A percentile compares a stretch with the other conserved stretches of the same genome.
These are phyloP conservation scores for Erigeron philadelphicus DNA, from an alignment of 140 eudicot species.

Conservation along the genomic window DNA sequence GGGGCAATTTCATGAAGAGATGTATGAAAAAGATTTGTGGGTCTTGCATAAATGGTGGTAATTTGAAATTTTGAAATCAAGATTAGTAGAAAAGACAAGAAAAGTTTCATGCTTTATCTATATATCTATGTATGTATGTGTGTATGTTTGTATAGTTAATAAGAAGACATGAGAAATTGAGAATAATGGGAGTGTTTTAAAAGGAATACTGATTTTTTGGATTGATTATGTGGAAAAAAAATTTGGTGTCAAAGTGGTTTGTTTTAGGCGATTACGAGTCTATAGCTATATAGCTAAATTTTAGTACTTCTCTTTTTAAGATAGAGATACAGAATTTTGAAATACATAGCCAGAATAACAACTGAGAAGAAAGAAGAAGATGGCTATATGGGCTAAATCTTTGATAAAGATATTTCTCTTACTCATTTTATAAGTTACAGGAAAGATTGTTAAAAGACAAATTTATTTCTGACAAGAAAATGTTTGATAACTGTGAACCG, in stretches of 20 bases:
- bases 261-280: not conserved
- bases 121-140: too few relatives aligned
- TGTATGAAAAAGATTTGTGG: conserved; percentile 7
- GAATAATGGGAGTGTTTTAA: not conserved
- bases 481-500: not conserved
- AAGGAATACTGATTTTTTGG: too few relatives aligned
- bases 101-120: conserved; percentile 14
- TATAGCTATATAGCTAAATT: not conserved
- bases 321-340: not conserved
- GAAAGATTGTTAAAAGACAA: not conserved
- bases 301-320: not conserved
- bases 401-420: not conserved
- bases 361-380: not conserved
- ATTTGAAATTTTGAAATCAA: conserved; percentile 19
- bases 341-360: not conserved
- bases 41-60: conserved; percentile 31
- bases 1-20: conserved; percentile 30
- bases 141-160: not conserved
- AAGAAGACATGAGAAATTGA: not conserved
- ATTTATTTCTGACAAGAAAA: not conserved
- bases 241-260: not conserved
- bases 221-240: too few relatives aligned
- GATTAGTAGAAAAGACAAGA: conserved; percentile 14
- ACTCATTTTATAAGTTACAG: not conserved
- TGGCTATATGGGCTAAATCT: not conserved